Conservation (phyloP, 345 rosid species). For the Acer negundo region DNA sequence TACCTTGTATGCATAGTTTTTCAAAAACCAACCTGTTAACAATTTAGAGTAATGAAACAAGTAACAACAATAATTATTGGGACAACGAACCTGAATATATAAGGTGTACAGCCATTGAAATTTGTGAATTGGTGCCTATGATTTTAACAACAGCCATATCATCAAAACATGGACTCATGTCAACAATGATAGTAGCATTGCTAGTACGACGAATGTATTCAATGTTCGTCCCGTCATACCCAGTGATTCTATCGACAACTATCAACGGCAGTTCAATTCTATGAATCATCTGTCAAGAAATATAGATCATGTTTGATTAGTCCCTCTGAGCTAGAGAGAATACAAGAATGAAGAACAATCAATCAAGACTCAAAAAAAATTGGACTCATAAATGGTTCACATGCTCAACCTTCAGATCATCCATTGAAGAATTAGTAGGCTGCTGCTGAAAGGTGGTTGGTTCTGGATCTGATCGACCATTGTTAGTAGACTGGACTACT, state of each 20-base stretch:
- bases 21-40: too few relatives aligned
- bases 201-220: slow-evolving; percentile 46
- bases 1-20: too few relatives aligned
- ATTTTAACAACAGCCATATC: slow-evolving; percentile 41
- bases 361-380: background rate
- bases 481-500: too few relatives aligned
- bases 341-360: background rate
- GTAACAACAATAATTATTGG: too few relatives aligned
- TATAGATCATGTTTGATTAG: background rate
- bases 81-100: too few relatives aligned
- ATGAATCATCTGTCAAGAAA: slow-evolving; percentile 30
- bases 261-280: slow-evolving; percentile 41
- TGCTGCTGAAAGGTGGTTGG: too few relatives aligned
- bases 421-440: too few relatives aligned
- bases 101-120: slow-evolving; percentile 36
- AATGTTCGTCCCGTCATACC: slow-evolving; percentile 38
- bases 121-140: slow-evolving; percentile 36
- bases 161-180: slow-evolving; percentile 35
- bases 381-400: background rate
- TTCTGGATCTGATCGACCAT: too few relatives aligned
- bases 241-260: slow-evolving; percentile 41
- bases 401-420: background rate
- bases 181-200: too few relatives aligned
- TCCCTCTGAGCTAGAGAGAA: background rate
- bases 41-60: too few relatives aligned